Evolutionary conservation across 1,139 yeast species (phyloP).

Genomic region (Suhomyces guaymorum): DNA sequence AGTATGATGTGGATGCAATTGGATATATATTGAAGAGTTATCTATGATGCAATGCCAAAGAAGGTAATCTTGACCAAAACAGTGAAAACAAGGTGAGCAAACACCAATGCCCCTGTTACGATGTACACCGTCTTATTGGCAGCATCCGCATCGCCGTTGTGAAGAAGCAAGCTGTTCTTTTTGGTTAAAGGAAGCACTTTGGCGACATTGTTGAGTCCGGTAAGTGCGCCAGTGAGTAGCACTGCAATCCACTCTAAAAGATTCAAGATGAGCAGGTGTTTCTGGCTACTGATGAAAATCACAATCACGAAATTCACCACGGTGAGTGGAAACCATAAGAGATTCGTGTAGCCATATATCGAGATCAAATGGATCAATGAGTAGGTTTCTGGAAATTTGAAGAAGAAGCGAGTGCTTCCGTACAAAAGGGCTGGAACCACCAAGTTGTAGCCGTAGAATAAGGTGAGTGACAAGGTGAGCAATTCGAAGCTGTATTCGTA

Average conservation of each 20-base stretch:
- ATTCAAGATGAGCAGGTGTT: slow-evolving; percentile 36
- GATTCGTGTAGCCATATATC: slow-evolving; percentile 76
- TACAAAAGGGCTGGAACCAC: slow-evolving; percentile 59
- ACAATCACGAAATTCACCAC: slow-evolving; percentile 53
- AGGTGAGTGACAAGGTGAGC: slow-evolving; percentile 62
- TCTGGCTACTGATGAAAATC: slow-evolving; percentile 40
- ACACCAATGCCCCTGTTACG: slow-evolving; percentile 30
- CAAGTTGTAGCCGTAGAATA: slow-evolving; percentile 74
- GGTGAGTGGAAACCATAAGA: slow-evolving; percentile 80
- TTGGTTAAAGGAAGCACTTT: slow-evolving; percentile 47
- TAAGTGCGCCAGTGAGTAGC: slow-evolving; percentile 43
- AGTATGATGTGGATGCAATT: too few relatives aligned
- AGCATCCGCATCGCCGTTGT: slow-evolving; percentile 26
- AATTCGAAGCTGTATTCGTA: slow-evolving; percentile 63
- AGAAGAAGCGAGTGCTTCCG: slow-evolving; percentile 43
- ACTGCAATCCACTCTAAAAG: slow-evolving; percentile 51
- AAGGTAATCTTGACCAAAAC: slow-evolving; percentile 50
- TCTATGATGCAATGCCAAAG: slow-evolving; percentile 38
- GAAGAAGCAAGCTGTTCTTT: slow-evolving; percentile 33
- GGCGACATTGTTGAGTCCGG: slow-evolving; percentile 49
- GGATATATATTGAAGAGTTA: neutral
- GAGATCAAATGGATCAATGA: slow-evolving; percentile 50
- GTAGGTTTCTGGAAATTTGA: slow-evolving; percentile 44
- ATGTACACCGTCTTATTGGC: slow-evolving; percentile 23
- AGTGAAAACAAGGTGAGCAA: slow-evolving; percentile 46